Percentiles rank a stretch among this genome's conserved stretches.
phyloP scores from a whole-genome alignment of 257 asterid species.

The Solanum paucissectum region DNA sequence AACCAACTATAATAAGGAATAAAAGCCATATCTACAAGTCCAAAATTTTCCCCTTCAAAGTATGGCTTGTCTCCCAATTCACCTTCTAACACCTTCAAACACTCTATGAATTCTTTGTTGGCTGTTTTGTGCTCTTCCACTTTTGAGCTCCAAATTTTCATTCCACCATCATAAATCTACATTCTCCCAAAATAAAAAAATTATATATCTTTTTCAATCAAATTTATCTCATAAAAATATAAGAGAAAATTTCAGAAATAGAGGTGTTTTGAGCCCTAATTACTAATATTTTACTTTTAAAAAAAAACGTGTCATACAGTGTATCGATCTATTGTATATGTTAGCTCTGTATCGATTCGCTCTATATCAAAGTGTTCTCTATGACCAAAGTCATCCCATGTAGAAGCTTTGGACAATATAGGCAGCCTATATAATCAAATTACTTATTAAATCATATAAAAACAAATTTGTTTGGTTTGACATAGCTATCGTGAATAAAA shows the following conservation, averaged over 20 bases:
- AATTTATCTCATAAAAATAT: neutral
- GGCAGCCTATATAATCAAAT: too few species aligned
- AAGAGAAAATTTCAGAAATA: neutral
- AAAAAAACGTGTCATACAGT: neutral
- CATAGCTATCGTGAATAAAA: neutral
- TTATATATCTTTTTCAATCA: neutral
- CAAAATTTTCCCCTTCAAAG: constrained; percentile 9
- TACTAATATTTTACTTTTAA: neutral
- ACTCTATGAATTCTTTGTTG: constrained; percentile 27
- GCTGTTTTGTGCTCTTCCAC: constrained; percentile 8
- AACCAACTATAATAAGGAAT: constrained; percentile 11
- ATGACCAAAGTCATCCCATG: too few species aligned
- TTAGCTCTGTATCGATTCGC: neutral
- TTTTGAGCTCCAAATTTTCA: constrained; percentile 2
- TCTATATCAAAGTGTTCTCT: neutral
- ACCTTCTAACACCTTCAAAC: neutral
- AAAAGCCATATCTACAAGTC: constrained; percentile 6
- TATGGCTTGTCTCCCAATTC: constrained; percentile 6
- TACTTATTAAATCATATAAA: too few species aligned
- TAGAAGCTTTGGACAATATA: too few species aligned
- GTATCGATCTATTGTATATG: neutral
- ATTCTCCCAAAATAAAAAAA: neutral
- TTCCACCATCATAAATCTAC: neutral
- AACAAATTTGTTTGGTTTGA: neutral
- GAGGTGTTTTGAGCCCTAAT: too few species aligned